These are phyloP conservation scores for Heterobasidion occidentale DNA, from an alignment of 1,284 basidiomycete genomes.

Conservation along the genomic window DNA sequence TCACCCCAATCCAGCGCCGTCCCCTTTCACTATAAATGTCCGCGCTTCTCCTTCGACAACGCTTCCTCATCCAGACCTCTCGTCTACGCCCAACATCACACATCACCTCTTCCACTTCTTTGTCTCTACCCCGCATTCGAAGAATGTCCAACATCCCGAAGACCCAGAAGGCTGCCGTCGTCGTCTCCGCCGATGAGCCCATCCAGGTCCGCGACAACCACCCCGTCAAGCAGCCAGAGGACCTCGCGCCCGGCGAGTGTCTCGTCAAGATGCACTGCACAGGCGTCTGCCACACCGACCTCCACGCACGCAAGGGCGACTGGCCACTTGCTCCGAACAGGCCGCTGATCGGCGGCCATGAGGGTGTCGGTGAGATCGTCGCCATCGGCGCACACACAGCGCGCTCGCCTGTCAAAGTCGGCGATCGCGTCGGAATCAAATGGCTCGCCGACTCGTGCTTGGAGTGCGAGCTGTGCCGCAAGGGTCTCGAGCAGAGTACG, in stretches of 20 bases:
- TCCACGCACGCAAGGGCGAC: conserved; percentile 66
- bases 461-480: conserved; percentile 70
- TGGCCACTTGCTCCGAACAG: conserved; percentile 65
- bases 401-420: conserved; percentile 56
- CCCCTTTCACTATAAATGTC: neutral
- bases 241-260: conserved; percentile 75
- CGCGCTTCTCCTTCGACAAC: neutral
- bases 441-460: conserved; percentile 48
- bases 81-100: neutral
- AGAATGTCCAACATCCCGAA: conserved; percentile 39
- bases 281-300: conserved; percentile 75
- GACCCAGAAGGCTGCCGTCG: conserved; percentile 56
- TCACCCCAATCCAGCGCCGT: too few species aligned
- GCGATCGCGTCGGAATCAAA: conserved; percentile 85
- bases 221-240: conserved; percentile 53
- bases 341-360: conserved; percentile 83
- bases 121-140: too few species aligned
- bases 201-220: conserved; percentile 40
- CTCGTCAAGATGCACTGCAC: conserved; percentile 74
- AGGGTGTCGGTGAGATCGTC: conserved; percentile 72
- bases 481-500: conserved; percentile 65
- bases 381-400: conserved; percentile 67
- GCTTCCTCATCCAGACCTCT: neutral
- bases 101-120: too few species aligned
- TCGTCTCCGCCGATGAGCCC: conserved; percentile 32